phyloP scores from a whole-genome alignment of 441 rosid species.

The Croton laevigatus region DNA sequence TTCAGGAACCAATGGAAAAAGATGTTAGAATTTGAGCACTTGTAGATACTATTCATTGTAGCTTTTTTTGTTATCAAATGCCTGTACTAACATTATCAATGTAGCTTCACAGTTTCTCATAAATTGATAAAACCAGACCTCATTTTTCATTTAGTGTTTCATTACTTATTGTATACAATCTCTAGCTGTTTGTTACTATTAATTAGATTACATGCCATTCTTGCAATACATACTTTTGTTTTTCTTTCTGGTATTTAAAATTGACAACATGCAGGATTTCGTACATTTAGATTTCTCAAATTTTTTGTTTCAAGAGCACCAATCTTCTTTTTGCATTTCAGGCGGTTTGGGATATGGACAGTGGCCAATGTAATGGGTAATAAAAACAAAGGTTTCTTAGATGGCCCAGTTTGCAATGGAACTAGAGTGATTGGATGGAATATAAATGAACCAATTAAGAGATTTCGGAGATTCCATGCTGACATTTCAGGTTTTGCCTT shows the following conservation, averaged over 20 bases:
- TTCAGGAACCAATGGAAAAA: neutral
- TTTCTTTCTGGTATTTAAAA: constrained; percentile 8
- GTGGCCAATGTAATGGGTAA: constrained; percentile 44
- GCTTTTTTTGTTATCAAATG: neutral
- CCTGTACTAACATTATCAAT: neutral
- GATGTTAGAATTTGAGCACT: neutral
- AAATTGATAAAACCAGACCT: neutral
- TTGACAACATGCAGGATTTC: neutral
- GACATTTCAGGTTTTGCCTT: constrained; percentile 63
- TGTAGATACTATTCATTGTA: neutral
- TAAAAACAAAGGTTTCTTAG: constrained; percentile 29
- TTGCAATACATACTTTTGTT: neutral
- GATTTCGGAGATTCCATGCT: constrained; percentile 52
- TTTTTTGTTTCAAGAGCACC: neutral
- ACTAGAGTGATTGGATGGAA: constrained; percentile 63
- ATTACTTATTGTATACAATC: neutral
- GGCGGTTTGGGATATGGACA: constrained; percentile 62
- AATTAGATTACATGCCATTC: constrained; percentile 11
- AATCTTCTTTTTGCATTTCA: constrained; percentile 23
- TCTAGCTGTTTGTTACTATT: constrained; percentile 5
- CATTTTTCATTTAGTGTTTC: neutral
- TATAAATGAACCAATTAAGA: constrained; percentile 28
- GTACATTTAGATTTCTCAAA: constrained; percentile 1
- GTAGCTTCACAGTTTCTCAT: neutral
- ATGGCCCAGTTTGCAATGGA: constrained; percentile 63